Evolutionary conservation across 257 asterid species (phyloP).

Genomic region (Rauvolfia tetraphylla): DNA sequence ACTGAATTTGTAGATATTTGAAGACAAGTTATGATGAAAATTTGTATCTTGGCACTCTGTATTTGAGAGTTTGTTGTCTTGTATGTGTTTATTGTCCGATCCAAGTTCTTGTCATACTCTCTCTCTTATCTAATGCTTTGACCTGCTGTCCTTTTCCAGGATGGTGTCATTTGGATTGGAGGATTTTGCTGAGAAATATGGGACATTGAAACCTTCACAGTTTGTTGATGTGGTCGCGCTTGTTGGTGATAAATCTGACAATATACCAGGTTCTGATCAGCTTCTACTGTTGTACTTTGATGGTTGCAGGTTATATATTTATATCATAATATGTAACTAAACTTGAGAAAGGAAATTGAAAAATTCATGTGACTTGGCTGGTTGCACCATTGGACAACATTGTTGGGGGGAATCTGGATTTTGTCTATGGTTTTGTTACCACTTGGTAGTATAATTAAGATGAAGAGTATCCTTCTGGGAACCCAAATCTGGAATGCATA

Average conservation of each 20-base stretch:
- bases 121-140: constrained; percentile 11
- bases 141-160: constrained; percentile 36
- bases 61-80: not conserved
- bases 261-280: constrained; percentile 74
- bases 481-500: not conserved
- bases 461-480: not conserved
- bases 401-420: too few relatives aligned
- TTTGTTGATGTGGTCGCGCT: constrained; percentile 92
- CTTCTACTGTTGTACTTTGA: constrained; percentile 1
- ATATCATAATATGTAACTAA: not conserved
- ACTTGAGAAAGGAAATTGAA: not conserved
- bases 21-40: not conserved
- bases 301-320: not conserved
- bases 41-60: not conserved
- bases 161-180: constrained; percentile 97
- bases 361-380: not conserved
- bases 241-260: constrained; percentile 86
- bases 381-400: not conserved
- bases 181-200: constrained; percentile 81
- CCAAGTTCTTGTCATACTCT: constrained; percentile 1
- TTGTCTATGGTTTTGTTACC: not conserved
- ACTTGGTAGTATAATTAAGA: not conserved
- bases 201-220: constrained; percentile 76
- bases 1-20: not conserved
- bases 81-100: not conserved